Evolutionary conservation across 2,329 filamentous ascomycete species (phyloP).

Genomic region (Fusarium siculi): DNA sequence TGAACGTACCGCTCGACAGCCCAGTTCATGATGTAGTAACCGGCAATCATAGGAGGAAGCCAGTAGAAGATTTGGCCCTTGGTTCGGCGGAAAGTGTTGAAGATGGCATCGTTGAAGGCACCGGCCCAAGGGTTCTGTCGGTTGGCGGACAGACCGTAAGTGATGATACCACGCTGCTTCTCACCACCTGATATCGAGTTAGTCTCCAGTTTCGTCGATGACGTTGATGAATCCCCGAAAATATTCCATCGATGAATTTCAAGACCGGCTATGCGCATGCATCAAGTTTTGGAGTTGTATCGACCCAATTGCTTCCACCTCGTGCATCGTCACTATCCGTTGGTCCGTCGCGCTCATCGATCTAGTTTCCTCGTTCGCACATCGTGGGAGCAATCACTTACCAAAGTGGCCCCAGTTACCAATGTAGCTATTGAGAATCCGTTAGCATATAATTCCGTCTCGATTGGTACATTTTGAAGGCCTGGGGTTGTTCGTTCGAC

Average conservation of each 20-base stretch:
- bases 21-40: conserved; percentile 90
- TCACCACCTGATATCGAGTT: conserved; percentile 59
- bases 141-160: conserved; percentile 85
- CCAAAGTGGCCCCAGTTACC: conserved; percentile 80
- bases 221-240: neutral
- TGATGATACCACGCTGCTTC: conserved; percentile 72
- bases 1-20: conserved; percentile 82
- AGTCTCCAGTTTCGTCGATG: conserved; percentile 23
- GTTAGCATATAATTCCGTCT: conserved; percentile 39
- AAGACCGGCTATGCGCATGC: neutral
- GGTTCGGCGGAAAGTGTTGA: conserved; percentile 94
- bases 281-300: neutral
- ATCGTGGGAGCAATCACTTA: conserved; percentile 59
- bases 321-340: conserved; percentile 28
- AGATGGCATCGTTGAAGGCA: conserved; percentile 81
- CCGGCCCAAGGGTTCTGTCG: conserved; percentile 89
- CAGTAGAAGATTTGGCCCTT: conserved; percentile 90
- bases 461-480: conserved; percentile 23
- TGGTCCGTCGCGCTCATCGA: conserved; percentile 39
- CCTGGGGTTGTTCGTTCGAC: conserved; percentile 16
- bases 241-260: neutral
- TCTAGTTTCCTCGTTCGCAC: conserved; percentile 31
- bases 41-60: conserved; percentile 79
- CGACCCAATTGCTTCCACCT: conserved; percentile 32
- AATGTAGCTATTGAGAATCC: conserved; percentile 66